Evolutionary conservation across 2,329 filamentous ascomycete genomes (phyloP).

Genomic region (Rhinocladiella similis): DNA sequence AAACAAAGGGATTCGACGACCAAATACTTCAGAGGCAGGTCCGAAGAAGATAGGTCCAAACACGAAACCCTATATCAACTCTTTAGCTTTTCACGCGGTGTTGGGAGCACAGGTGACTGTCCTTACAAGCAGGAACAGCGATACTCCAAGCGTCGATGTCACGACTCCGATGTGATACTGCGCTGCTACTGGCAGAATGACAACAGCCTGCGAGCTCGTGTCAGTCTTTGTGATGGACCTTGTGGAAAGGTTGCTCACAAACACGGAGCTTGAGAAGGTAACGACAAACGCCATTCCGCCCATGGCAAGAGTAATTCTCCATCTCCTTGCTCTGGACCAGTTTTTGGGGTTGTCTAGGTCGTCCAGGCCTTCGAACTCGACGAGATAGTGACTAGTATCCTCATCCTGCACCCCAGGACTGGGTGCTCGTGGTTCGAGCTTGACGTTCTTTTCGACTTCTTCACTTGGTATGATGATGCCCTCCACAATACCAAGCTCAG

Average conservation of each 20-base stretch:
- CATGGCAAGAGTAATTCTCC: constrained; percentile 43
- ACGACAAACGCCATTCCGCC: constrained; percentile 47
- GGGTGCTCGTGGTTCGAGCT: neutral
- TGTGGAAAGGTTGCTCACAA: constrained; percentile 18
- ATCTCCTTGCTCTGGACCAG: constrained; percentile 39
- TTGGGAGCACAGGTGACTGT: neutral
- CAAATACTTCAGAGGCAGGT: constrained; percentile 51
- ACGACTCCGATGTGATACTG: constrained; percentile 49
- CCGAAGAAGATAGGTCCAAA: constrained; percentile 44
- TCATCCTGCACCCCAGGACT: neutral
- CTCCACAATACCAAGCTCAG: neutral
- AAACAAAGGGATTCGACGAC: constrained; percentile 51
- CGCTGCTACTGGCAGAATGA: constrained; percentile 40
- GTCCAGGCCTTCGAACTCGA: constrained; percentile 31
- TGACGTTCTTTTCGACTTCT: neutral
- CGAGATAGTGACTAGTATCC: constrained; percentile 12
- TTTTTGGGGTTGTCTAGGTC: constrained; percentile 33
- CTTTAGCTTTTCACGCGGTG: no score
- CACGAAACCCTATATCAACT: constrained; percentile 35
- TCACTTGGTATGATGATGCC: neutral
- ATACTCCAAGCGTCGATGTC: constrained; percentile 52
- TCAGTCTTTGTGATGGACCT: constrained; percentile 11
- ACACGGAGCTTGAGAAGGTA: constrained; percentile 51
- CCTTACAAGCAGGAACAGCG: constrained; percentile 47
- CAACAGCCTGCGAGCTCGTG: constrained; percentile 31